Evolutionary conservation across 2,329 filamentous ascomycete species (phyloP).

Genomic region (Laburnicola sp.): DNA sequence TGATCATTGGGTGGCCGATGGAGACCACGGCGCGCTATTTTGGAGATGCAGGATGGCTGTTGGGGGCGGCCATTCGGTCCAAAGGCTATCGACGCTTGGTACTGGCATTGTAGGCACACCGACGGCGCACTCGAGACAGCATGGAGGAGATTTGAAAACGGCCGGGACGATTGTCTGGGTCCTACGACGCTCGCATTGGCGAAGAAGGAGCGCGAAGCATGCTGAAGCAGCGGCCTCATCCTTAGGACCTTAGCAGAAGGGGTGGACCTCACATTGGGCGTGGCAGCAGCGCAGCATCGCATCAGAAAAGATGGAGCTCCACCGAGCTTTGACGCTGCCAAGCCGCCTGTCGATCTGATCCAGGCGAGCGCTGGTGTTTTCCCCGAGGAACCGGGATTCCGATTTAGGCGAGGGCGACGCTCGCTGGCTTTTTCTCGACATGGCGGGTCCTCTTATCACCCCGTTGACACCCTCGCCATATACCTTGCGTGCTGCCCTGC

Average conservation of each 20-base stretch:
- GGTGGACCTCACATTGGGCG: constrained; percentile 29
- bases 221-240: constrained; percentile 48
- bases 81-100: constrained; percentile 26
- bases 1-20: constrained; percentile 23
- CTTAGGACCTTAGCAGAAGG: constrained; percentile 29
- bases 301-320: constrained; percentile 21
- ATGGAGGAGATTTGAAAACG: constrained; percentile 15
- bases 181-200: constrained; percentile 22
- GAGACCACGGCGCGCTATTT: constrained; percentile 16
- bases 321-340: constrained; percentile 32
- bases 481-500: constrained; percentile 5
- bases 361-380: constrained; percentile 1
- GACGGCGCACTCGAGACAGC: constrained; percentile 19
- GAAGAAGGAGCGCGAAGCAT: constrained; percentile 43
- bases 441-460: background rate
- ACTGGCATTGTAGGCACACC: constrained; percentile 37
- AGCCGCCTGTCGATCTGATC: constrained; percentile 14
- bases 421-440: constrained; percentile 13
- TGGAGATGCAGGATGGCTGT: constrained; percentile 3
- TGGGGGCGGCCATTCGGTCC: constrained; percentile 10
- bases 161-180: constrained; percentile 10
- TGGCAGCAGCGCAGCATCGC: background rate
- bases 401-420: constrained; percentile 18
- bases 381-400: constrained; percentile 26
- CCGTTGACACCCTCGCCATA: constrained; percentile 1